These are phyloP conservation scores for Xylariaceae sp. DNA, from an alignment of 2,329 filamentous ascomycete species.

Conservation along the genomic window DNA sequence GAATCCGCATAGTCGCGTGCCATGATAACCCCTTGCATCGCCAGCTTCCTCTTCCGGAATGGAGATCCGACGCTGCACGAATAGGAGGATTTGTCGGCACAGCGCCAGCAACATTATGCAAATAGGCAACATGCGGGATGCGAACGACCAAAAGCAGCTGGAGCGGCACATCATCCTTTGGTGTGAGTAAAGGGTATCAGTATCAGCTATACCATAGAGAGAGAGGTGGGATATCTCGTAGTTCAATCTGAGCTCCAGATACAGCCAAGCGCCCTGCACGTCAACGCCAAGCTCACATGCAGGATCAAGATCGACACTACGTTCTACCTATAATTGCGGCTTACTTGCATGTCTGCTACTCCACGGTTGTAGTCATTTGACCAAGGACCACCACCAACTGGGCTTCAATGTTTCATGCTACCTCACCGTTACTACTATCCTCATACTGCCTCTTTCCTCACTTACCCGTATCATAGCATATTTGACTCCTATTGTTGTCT, in stretches of 20 bases:
- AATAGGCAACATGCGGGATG: constrained; percentile 8
- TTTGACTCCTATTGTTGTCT: too few species aligned
- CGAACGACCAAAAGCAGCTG: too few species aligned
- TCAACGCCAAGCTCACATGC: constrained; percentile 4
- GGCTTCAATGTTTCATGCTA: too few species aligned
- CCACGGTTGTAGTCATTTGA: too few species aligned
- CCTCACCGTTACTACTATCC: too few species aligned
- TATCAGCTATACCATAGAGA: constrained; percentile 10
- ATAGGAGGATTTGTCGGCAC: constrained; percentile 17
- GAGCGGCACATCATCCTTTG: too few species aligned
- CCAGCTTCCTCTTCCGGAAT: constrained; percentile 30
- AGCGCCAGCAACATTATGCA: constrained; percentile 10
- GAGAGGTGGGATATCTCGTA: background rate
- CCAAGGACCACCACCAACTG: too few species aligned
- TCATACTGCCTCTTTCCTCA: too few species aligned
- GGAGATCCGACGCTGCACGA: constrained; percentile 18
- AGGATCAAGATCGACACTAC: background rate
- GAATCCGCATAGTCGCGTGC: constrained; percentile 13
- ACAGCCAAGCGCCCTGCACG: constrained; percentile 16
- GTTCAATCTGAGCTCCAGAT: constrained; percentile 8
- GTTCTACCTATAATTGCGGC: constrained; percentile 5
- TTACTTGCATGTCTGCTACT: background rate
- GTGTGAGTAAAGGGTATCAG: background rate
- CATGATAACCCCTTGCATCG: constrained; percentile 26
- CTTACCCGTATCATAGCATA: too few species aligned